Evolutionary conservation across 805 yeast genomes (phyloP).

Genomic region (Tetrapisispora nanseiensis): DNA sequence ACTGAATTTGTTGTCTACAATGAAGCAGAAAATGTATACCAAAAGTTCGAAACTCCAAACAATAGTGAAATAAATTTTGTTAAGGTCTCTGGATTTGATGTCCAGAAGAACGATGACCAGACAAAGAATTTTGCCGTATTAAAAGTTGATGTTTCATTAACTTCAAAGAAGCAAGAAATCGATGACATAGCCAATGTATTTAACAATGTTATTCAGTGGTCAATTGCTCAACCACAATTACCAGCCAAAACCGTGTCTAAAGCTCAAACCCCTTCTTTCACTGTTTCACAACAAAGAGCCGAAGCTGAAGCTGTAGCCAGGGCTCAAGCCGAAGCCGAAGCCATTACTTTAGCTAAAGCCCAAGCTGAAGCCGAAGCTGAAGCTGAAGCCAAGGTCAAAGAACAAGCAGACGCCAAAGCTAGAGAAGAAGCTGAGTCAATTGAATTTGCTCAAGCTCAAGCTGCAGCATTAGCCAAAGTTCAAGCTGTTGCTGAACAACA

Average conservation of each 20-base stretch:
- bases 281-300: conserved; percentile 1
- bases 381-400: not conserved
- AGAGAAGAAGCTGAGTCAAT: too few species aligned
- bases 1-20: conserved; percentile 15
- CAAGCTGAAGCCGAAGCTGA: conserved; percentile 74
- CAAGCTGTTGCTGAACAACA: conserved; percentile 45
- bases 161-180: not conserved
- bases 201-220: conserved; percentile 11
- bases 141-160: conserved; percentile 7
- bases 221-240: conserved; percentile 3
- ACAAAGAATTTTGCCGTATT: conserved; percentile 10
- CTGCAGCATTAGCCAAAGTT: conserved; percentile 41
- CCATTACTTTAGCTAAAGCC: conserved; percentile 47
- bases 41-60: conserved; percentile 13
- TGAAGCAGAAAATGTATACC: conserved; percentile 11
- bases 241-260: too few species aligned
- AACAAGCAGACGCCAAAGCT: not conserved
- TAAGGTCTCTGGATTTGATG: conserved; percentile 15
- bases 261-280: not conserved
- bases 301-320: conserved; percentile 3
- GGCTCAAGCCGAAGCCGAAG: not conserved
- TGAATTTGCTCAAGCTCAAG: too few species aligned
- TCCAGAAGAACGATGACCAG: conserved; percentile 6
- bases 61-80: conserved; percentile 17
- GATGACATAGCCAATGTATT: conserved; percentile 1